Evolutionary conservation across 495 filamentous ascomycete genomes (phyloP).

Genomic region (Parmelia sp.): DNA sequence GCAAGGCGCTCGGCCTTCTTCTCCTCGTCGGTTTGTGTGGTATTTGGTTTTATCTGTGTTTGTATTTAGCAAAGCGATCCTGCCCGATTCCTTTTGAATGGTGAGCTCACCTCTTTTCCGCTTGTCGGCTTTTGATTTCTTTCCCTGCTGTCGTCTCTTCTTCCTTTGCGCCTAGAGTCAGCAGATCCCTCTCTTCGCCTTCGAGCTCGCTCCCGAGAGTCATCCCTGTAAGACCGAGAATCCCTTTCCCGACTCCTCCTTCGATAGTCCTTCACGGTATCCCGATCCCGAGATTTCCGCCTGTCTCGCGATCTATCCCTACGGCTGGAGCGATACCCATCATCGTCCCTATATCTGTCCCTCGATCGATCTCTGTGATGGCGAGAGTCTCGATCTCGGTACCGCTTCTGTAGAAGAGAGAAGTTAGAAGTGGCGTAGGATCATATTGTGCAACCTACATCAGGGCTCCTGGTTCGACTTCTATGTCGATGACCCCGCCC

Average conservation of each 20-base stretch:
- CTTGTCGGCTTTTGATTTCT: constrained; percentile 43
- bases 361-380: constrained; percentile 67
- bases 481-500: constrained; percentile 52
- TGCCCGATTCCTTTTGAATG: too few species aligned
- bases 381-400: constrained; percentile 55
- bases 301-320: constrained; percentile 62
- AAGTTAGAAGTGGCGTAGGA: constrained; percentile 7
- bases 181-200: constrained; percentile 68
- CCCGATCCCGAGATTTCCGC: constrained; percentile 53
- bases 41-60: constrained; percentile 32
- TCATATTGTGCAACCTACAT: constrained; percentile 46
- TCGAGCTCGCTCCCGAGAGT: constrained; percentile 64
- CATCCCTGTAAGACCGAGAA: constrained; percentile 69
- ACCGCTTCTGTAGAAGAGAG: constrained; percentile 39
- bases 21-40: constrained; percentile 65
- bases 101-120: constrained; percentile 48
- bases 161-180: constrained; percentile 64
- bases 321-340: constrained; percentile 53
- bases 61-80: not conserved
- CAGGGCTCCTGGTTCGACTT: constrained; percentile 62
- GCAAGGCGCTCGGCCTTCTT: constrained; percentile 79
- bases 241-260: constrained; percentile 68
- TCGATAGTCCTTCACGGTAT: constrained; percentile 53
- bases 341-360: constrained; percentile 66
- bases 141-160: constrained; percentile 59